These are phyloP conservation scores for Daldinia grandis DNA, from an alignment of 495 filamentous ascomycete genomes.

Conservation along the genomic window DNA sequence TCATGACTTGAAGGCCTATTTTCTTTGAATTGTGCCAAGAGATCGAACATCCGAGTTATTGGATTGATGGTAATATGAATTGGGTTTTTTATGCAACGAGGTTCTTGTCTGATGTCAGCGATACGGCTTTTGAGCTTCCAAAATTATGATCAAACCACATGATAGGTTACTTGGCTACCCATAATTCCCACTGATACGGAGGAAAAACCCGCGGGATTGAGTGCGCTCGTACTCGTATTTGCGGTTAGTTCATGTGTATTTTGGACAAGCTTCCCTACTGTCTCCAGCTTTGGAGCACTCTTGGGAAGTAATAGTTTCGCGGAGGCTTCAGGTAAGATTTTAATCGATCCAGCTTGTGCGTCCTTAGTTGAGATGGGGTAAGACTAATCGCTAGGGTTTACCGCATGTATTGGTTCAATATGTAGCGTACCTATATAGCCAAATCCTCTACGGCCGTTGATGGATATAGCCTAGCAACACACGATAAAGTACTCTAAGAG, in stretches of 20 bases:
- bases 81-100: neutral
- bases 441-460: neutral
- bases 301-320: neutral
- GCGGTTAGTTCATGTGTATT: neutral
- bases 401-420: neutral
- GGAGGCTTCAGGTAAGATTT: constrained; percentile 6
- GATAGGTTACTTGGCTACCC: neutral
- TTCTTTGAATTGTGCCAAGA: neutral
- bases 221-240: neutral
- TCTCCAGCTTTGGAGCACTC: neutral
- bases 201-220: neutral
- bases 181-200: neutral
- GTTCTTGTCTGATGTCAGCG: constrained; percentile 4
- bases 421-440: no score
- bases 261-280: neutral
- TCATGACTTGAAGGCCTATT: neutral
- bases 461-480: neutral
- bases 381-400: neutral
- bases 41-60: neutral
- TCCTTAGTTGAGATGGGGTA: neutral
- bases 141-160: neutral
- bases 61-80: neutral
- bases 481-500: neutral
- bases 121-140: neutral
- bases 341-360: neutral